These are phyloP conservation scores for Kluyveromyces sp. DNA, from an alignment of 1,139 yeast species.

Conservation along the genomic window DNA sequence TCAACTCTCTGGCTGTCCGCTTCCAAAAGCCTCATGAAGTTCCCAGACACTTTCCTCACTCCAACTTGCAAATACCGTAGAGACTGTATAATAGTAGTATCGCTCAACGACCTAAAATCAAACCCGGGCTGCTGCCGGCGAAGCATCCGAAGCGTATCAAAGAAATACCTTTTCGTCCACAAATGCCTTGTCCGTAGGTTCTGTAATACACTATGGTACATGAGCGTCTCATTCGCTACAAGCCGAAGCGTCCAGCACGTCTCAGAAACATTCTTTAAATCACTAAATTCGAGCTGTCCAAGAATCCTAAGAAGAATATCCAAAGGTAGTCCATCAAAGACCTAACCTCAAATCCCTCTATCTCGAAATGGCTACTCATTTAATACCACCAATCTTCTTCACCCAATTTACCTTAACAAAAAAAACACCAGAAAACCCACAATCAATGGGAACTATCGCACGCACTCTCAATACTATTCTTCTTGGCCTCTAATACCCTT, in stretches of 20 bases:
- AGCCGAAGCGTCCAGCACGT: slow-evolving; percentile 21
- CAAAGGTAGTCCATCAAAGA: slow-evolving; percentile 19
- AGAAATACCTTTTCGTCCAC: slow-evolving; percentile 18
- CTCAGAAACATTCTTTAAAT: slow-evolving; percentile 18
- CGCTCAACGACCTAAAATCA: slow-evolving; percentile 9
- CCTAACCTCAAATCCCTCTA: not conserved
- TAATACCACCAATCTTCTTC: too few species aligned
- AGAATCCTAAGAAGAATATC: slow-evolving; percentile 20
- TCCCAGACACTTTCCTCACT: slow-evolving; percentile 9
- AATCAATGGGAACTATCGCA: too few species aligned
- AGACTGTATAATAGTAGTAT: slow-evolving; percentile 5
- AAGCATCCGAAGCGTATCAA: slow-evolving; percentile 17
- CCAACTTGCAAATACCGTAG: slow-evolving; percentile 15
- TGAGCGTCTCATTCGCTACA: slow-evolving; percentile 20
- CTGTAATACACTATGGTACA: slow-evolving; percentile 13
- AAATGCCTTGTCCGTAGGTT: slow-evolving; percentile 11
- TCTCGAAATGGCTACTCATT: too few species aligned
- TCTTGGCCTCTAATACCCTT: too few species aligned
- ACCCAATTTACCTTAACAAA: too few species aligned
- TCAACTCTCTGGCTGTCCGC: not conserved
- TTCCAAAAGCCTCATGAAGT: not conserved
- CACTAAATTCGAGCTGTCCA: slow-evolving; percentile 18
- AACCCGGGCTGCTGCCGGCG: slow-evolving; percentile 13
- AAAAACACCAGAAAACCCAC: too few species aligned
- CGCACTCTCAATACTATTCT: too few species aligned